Percentiles rank a stretch among this genome's conserved stretches.
Evolutionary conservation across 257 asterid species (phyloP).

Genomic region (Solanum bukasovii): DNA sequence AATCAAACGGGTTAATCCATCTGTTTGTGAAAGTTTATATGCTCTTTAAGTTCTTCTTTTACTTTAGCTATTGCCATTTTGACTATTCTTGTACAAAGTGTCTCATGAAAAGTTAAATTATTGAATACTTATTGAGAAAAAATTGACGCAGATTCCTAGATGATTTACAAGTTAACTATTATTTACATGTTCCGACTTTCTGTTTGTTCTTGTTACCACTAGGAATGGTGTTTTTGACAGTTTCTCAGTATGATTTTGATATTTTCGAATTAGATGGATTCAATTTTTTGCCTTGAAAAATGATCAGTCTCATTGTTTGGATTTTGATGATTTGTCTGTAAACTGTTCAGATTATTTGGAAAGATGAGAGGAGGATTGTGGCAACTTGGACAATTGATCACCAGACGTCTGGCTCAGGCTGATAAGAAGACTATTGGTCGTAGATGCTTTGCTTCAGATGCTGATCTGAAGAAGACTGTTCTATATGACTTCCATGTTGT

Average conservation of each 20-base stretch:
- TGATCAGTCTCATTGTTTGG: background rate
- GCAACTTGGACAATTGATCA: constrained; percentile 93
- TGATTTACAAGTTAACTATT: background rate
- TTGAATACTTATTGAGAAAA: background rate
- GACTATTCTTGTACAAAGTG: background rate
- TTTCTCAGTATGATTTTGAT: background rate
- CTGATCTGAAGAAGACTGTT: constrained; percentile 92
- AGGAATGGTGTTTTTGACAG: background rate
- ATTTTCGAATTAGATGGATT: background rate
- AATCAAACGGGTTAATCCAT: background rate
- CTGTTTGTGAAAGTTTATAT: background rate
- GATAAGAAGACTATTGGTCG: constrained; percentile 64
- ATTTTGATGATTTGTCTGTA: background rate
- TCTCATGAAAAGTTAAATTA: background rate
- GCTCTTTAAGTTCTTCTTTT: background rate
- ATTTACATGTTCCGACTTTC: background rate
- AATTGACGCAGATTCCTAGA: background rate
- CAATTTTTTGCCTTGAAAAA: background rate
- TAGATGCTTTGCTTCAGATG: constrained; percentile 82
- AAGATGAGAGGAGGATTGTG: constrained; percentile 97
- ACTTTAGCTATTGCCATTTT: background rate
- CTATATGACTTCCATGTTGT: constrained; percentile 87
- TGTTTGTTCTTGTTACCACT: background rate
- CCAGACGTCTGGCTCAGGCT: constrained; percentile 66
- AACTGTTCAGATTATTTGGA: background rate